Conservation (phyloP, 768 basidiomycete species). For the Mycena kentingensis region DNA sequence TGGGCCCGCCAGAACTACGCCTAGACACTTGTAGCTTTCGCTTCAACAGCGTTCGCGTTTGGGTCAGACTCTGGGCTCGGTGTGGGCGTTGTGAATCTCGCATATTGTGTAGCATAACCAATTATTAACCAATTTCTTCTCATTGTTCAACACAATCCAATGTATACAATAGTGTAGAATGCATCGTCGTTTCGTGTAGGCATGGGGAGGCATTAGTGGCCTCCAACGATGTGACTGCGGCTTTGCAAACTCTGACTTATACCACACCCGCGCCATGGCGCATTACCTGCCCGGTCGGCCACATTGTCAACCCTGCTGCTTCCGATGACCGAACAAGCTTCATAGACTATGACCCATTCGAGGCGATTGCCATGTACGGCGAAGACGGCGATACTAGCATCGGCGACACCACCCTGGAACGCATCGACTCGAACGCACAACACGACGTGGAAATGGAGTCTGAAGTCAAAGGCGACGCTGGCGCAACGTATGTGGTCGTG, state of each 20-base stretch:
- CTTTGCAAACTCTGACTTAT: too few species aligned
- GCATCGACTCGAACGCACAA: constrained; percentile 58
- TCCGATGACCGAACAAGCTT: not conserved
- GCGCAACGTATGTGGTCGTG: constrained; percentile 55
- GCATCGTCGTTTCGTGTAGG: not conserved
- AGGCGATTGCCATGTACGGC: not conserved
- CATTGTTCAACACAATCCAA: constrained; percentile 13
- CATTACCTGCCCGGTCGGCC: not conserved
- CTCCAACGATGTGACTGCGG: too few species aligned
- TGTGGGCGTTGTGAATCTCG: constrained; percentile 59
- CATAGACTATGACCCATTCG: not conserved
- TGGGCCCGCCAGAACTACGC: constrained; percentile 88
- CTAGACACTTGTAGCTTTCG: constrained; percentile 60
- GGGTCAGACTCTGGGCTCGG: constrained; percentile 59
- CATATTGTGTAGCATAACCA: constrained; percentile 30
- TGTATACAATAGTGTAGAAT: not conserved
- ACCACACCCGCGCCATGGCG: not conserved
- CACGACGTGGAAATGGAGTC: constrained; percentile 74
- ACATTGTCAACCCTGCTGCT: not conserved
- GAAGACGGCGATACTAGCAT: constrained; percentile 13
- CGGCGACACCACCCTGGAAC: constrained; percentile 44
- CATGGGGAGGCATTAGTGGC: too few species aligned
- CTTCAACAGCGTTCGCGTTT: constrained; percentile 90
- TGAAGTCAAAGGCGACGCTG: constrained; percentile 42
- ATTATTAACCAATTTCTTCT: not conserved